Evolutionary conservation across 2,329 filamentous ascomycete species (phyloP), one percentile per base, ranked within the genome.

Genomic region (Trichoderma sp.): DNA sequence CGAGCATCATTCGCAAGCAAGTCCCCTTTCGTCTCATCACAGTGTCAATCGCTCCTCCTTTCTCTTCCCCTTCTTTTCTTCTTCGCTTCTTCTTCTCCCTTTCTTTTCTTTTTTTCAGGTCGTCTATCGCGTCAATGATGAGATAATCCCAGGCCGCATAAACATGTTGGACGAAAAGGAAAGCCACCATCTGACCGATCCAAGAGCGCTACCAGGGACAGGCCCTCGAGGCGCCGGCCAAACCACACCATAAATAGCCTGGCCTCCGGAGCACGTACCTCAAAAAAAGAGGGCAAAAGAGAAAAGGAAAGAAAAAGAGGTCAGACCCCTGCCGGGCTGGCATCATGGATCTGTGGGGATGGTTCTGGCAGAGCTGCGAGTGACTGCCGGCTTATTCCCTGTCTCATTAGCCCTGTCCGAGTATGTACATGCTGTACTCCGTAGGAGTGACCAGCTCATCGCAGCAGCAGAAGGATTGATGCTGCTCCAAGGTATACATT

Each of bases 91-190:
- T 34, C 30, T 34, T 34, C 30, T 34, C 34, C 34, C 3, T 39
- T 14, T 39, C 34, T 5, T 39, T 59, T 58, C 43, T 56, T 56
- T 24, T 56, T 24, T 57, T 47, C 48, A 14, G 50, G 57, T 51
- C 55, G 48, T 66, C 58, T 66, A 65, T 57, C 47, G 54, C 58
- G 65, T 63, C 54, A 56, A 54, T 24, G 61, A 61, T 51, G 48
- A 56, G 24, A 58, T 44, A 48, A 39, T 39, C 34, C 24, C 19
- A 39, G 15, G 34, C 19, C n/a, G 26, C 48, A 55, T 43, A 55
- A 47, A 52, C 44, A 52, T 44, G 43, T 44, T 52, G n/a, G 59
- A 54, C 7, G 30, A 43, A 54, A 54, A 54, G 4, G 43, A 41
- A 26, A 59, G 39, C 34, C 54, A 34, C 59, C 59, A 55, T 63